Base-by-base conservation (phyloP, 768 basidiomycete species). In the Phaffia tasmanica region DNA sequence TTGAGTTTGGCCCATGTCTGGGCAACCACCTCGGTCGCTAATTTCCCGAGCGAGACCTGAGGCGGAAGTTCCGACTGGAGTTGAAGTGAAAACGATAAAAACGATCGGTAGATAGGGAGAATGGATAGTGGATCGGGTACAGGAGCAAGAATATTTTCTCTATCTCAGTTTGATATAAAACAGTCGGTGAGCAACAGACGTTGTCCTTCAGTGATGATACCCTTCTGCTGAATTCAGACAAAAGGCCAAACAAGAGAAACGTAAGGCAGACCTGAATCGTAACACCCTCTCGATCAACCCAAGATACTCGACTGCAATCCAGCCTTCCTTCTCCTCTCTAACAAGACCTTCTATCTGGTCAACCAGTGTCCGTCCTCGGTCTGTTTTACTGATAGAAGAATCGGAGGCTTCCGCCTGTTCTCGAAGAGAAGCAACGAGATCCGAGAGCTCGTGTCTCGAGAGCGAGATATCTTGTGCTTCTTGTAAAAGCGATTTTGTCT, bases 391-490 rank as follows among this genome's bases (percentile, higher is more conserved):
- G 21, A n/a, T 18, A 11, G 51, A 35, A 7, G 29, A n/a, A 21
- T 42, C 35, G 11, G 63, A 55, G 21, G 1, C 30, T 18, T 30
- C 63, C 5, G 50, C 23, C 9, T 50, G 9, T 11, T 50, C 49
- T 50, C 48, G 63, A 42, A 63, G 63, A 11, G 50, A 35, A 9
- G 66, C 11, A 5, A 67, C 32, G 25, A 67, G 66, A 54, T 67
- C 66, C 7, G 59, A 25, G 29, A 67, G 66, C 55, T 67, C 66
- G 25, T 67, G 48, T 25, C 66, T 60, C 1, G 50, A 61, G 32
- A 67, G 60, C 14, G 66, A 62, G 21, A 67, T 55, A 32, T 46
- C 53, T 29, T 57, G 66, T 29, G 66, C 66, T 6, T 60, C 32
- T 16, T 60, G 35, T 11, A 67, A 60, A 23, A 51, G 29, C 25